Evolutionary conservation across 2,329 filamentous ascomycete species (phyloP).

Genomic region (Ilyonectria mors-panacis): DNA sequence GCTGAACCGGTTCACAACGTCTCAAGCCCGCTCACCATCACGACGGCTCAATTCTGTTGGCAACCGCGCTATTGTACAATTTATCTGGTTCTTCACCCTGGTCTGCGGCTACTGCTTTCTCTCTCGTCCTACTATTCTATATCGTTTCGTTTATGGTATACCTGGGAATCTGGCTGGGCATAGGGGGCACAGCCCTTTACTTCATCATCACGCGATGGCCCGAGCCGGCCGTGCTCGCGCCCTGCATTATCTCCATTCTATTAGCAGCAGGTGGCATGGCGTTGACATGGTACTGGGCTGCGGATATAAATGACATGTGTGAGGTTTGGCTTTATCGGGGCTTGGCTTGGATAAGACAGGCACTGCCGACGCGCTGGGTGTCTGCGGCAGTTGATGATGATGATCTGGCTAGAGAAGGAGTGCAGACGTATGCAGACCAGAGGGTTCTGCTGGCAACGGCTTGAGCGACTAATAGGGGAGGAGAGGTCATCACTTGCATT

Average conservation of each 20-base stretch:
- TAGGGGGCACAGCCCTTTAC: constrained; percentile 40
- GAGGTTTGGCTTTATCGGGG: not conserved
- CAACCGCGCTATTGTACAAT: constrained; percentile 47
- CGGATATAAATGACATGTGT: constrained; percentile 19
- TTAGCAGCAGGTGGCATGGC: constrained; percentile 31
- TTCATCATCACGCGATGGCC: constrained; percentile 50
- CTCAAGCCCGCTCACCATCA: constrained; percentile 38
- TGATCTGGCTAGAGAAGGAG: constrained; percentile 41
- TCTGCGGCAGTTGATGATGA: constrained; percentile 39
- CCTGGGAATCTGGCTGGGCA: constrained; percentile 41
- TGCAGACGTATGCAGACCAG: constrained; percentile 34
- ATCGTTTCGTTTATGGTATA: constrained; percentile 19
- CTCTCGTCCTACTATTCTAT: not conserved
- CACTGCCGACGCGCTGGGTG: constrained; percentile 32
- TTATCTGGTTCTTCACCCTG: constrained; percentile 25
- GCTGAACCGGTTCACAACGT: constrained; percentile 46
- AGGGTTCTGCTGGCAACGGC: constrained; percentile 2
- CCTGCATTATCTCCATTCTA: constrained; percentile 43
- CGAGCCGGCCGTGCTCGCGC: constrained; percentile 42
- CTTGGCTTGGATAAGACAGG: not conserved
- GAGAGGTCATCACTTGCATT: not conserved
- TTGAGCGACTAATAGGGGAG: not conserved
- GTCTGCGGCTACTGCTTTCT: not conserved
- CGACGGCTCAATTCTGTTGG: constrained; percentile 45
- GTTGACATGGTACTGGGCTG: constrained; percentile 28